Conservation (phyloP, 176 grass and related monocot genomes). For the Ampelocalamus luodianensis region DNA sequence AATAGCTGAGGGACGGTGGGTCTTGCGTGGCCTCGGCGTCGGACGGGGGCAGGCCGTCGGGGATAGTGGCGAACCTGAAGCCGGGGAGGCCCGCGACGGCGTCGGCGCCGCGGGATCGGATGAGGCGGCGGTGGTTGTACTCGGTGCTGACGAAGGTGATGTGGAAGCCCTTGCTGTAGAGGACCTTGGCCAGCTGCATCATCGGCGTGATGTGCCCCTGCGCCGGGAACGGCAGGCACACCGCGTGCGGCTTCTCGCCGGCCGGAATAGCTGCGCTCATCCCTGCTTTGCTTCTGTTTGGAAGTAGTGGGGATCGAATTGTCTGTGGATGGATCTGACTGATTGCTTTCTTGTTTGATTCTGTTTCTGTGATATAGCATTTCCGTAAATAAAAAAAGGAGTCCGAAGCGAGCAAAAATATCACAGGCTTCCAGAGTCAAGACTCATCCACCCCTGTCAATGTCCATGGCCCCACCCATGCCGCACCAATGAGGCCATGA, state of each 20-base stretch:
- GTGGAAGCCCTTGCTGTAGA: constrained; percentile 56
- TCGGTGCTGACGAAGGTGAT: constrained; percentile 76
- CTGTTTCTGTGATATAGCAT: too few species aligned
- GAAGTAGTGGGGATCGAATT: neutral
- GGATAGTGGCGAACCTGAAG: constrained; percentile 55
- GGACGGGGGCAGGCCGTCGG: constrained; percentile 42
- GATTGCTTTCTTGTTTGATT: neutral
- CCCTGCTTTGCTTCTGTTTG: neutral
- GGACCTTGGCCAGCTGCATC: constrained; percentile 66
- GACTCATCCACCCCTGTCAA: too few species aligned
- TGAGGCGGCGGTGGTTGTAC: constrained; percentile 56
- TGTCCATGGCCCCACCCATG: too few species aligned
- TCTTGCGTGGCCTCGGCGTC: constrained; percentile 55
- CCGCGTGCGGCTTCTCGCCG: constrained; percentile 42
- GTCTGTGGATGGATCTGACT: too few species aligned
- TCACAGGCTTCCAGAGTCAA: too few species aligned
- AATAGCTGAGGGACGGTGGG: constrained; percentile 25
- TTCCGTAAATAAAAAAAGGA: too few species aligned
- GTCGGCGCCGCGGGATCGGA: constrained; percentile 28
- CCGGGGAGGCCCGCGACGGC: constrained; percentile 7
- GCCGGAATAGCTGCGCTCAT: neutral
- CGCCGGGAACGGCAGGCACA: constrained; percentile 56
- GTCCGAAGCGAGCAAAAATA: too few species aligned
- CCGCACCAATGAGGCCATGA: too few species aligned
- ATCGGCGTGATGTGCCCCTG: constrained; percentile 67